phyloP scores from a whole-genome alignment of 2,329 filamentous ascomycete species.

The Aspergillus awamori region DNA sequence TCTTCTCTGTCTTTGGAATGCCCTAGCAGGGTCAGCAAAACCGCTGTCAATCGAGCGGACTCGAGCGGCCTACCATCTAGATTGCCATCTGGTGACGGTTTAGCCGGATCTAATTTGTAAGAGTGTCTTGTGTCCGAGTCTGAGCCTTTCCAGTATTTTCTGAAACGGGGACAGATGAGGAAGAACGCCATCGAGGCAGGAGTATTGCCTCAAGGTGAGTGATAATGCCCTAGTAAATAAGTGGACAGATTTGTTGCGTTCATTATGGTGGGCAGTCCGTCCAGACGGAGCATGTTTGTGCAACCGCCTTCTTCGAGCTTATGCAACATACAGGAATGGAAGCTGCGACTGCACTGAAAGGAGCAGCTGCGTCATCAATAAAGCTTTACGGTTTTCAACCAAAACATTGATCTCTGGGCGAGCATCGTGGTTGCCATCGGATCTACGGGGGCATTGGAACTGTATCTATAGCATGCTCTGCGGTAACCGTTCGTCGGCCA shows the following conservation, averaged over 20 bases:
- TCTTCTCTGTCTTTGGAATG: slow-evolving; percentile 15
- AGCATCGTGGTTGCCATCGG: neutral
- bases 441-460: neutral
- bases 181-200: slow-evolving; percentile 26
- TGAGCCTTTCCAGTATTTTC: slow-evolving; percentile 20
- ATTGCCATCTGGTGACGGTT: neutral
- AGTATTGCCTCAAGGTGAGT: neutral
- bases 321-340: neutral
- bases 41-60: neutral
- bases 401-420: neutral
- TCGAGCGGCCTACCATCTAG: slow-evolving; percentile 18
- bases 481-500: neutral
- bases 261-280: neutral
- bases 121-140: slow-evolving; percentile 19
- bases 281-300: neutral
- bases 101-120: slow-evolving; percentile 16
- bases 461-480: neutral
- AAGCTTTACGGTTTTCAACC: neutral
- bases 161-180: slow-evolving; percentile 29
- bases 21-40: slow-evolving; percentile 11
- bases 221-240: neutral
- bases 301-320: neutral
- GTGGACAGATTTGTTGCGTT: neutral
- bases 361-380: neutral
- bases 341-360: neutral